These are phyloP conservation scores for Boletus vinaceobasis DNA, from an alignment of 768 basidiomycete genomes.

Conservation along the genomic window DNA sequence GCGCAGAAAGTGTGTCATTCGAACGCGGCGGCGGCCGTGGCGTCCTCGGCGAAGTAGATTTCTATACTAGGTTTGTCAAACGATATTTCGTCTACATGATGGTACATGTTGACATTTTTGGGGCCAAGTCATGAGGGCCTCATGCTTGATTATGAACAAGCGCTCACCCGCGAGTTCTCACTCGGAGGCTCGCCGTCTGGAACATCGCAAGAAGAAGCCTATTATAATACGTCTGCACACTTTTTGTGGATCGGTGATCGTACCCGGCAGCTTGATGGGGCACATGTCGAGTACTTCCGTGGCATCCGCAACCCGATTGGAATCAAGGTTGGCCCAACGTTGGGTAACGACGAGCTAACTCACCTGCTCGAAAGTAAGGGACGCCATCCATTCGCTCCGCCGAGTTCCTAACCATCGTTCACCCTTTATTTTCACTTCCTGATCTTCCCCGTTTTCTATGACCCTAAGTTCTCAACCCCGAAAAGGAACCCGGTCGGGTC, in stretches of 20 bases:
- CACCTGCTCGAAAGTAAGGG: constrained; percentile 68
- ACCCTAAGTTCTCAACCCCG: constrained; percentile 76
- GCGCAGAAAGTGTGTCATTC: constrained; percentile 45
- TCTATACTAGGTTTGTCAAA: constrained; percentile 75
- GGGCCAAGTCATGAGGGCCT: constrained; percentile 80
- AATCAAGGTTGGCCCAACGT: constrained; percentile 91
- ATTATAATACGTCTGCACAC: constrained; percentile 91
- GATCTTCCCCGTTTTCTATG: neutral
- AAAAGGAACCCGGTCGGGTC: constrained; percentile 76
- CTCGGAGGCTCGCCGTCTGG: constrained; percentile 28
- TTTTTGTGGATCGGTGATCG: constrained; percentile 98
- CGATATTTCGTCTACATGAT: neutral
- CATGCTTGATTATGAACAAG: constrained; percentile 89
- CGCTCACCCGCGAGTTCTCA: constrained; percentile 73
- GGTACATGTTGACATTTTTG: neutral
- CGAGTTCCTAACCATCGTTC: neutral
- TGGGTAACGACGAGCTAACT: constrained; percentile 76
- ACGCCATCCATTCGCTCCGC: neutral
- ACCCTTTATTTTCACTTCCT: no score
- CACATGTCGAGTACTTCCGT: constrained; percentile 93
- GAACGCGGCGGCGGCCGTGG: constrained; percentile 70
- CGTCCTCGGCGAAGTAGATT: constrained; percentile 83
- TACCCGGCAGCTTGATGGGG: constrained; percentile 86
- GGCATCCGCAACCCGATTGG: constrained; percentile 93
- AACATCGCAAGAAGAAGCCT: constrained; percentile 35